phyloP scores from a whole-genome alignment of 2,329 filamentous ascomycete species.

The Mollisia scopiformis region DNA sequence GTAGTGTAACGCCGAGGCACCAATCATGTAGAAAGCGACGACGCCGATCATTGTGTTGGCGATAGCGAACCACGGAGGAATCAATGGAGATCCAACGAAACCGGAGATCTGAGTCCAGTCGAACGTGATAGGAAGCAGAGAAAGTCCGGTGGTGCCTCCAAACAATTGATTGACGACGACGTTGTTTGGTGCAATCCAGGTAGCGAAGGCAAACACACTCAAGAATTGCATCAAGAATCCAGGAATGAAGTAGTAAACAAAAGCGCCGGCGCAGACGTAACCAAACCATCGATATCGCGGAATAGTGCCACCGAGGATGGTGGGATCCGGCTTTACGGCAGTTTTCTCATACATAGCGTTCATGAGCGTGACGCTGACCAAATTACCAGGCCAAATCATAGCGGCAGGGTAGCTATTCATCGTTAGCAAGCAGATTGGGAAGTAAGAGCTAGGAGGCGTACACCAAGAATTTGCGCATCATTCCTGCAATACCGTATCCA shows the following conservation, averaged over 20 bases:
- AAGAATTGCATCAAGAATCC: slow-evolving; percentile 69
- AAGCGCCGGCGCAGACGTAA: slow-evolving; percentile 44
- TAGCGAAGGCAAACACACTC: slow-evolving; percentile 72
- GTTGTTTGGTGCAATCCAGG: slow-evolving; percentile 72
- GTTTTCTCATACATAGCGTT: slow-evolving; percentile 63
- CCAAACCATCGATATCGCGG: slow-evolving; percentile 42
- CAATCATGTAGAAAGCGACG: slow-evolving; percentile 61
- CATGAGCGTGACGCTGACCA: slow-evolving; percentile 55
- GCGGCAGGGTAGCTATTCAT: slow-evolving; percentile 49
- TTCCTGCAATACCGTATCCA: slow-evolving; percentile 65
- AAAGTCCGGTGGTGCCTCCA: slow-evolving; percentile 60
- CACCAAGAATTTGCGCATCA: slow-evolving; percentile 60
- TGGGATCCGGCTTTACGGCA: slow-evolving; percentile 48
- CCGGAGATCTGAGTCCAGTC: slow-evolving; percentile 4
- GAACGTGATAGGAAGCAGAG: neutral
- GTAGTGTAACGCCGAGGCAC: slow-evolving; percentile 64
- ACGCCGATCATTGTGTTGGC: slow-evolving; percentile 56
- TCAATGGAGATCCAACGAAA: slow-evolving; percentile 31
- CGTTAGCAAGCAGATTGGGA: slow-evolving; percentile 1
- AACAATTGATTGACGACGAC: slow-evolving; percentile 73
- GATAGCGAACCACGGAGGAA: slow-evolving; percentile 57
- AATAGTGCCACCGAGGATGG: slow-evolving; percentile 46
- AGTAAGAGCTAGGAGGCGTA: slow-evolving; percentile 50
- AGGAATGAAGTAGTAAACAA: slow-evolving; percentile 56
- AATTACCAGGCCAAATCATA: slow-evolving; percentile 66